These are phyloP conservation scores for Imleria badia DNA, from an alignment of 768 basidiomycete species.

Conservation along the genomic window DNA sequence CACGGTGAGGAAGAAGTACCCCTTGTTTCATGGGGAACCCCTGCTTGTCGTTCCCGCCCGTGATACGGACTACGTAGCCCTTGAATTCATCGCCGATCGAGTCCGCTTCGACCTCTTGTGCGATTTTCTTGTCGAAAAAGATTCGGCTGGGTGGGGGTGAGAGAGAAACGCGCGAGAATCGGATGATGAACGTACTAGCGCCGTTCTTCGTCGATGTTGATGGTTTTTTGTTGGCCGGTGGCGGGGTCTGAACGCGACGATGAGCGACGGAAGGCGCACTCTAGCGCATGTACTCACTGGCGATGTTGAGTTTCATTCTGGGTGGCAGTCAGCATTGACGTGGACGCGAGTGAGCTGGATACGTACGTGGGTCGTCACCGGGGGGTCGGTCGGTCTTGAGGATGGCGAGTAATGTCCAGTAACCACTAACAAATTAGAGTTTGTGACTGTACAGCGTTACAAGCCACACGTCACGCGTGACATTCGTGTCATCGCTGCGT, in stretches of 20 bases:
- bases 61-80: slow-evolving; percentile 95
- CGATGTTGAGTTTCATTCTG: slow-evolving; percentile 97
- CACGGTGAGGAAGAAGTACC: slow-evolving; percentile 92
- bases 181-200: slow-evolving; percentile 54
- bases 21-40: slow-evolving; percentile 99
- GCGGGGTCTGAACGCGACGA: slow-evolving; percentile 70
- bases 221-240: slow-evolving; percentile 94
- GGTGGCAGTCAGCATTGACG: slow-evolving; percentile 1
- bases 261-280: slow-evolving; percentile 8
- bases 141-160: slow-evolving; percentile 59
- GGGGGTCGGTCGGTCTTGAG: slow-evolving; percentile 34
- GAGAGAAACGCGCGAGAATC: background rate
- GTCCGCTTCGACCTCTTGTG: slow-evolving; percentile 92
- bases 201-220: slow-evolving; percentile 93
- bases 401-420: background rate
- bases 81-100: slow-evolving; percentile 92
- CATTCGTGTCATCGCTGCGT: no score
- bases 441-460: slow-evolving; percentile 58
- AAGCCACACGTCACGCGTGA: slow-evolving; percentile 20
- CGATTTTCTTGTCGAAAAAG: slow-evolving; percentile 97
- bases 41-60: slow-evolving; percentile 97
- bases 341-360: background rate
- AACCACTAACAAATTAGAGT: slow-evolving; percentile 49
- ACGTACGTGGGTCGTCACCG: slow-evolving; percentile 41
- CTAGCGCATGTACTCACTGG: slow-evolving; percentile 57